A percentile compares a stretch with the other conserved stretches of the same genome.
phyloP scores from a whole-genome alignment of 108 stramenopile species.

The Chaetoceros muelleri region DNA sequence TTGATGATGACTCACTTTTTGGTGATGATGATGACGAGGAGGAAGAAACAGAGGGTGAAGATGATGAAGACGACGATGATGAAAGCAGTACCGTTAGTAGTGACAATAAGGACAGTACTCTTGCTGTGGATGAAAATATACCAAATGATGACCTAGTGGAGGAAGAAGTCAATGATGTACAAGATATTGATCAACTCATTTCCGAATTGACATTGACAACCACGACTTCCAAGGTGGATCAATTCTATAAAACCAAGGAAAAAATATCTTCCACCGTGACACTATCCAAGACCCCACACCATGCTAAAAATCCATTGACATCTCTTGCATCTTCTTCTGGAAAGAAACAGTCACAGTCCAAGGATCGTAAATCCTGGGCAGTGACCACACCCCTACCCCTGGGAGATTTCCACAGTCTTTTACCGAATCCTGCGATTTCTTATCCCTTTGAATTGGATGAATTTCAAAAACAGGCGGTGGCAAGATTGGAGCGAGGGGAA shows the following conservation, averaged over 20 bases:
- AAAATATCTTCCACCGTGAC: conserved; percentile 2
- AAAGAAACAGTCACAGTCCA: conserved; percentile 1
- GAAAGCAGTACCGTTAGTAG: conserved; percentile 7
- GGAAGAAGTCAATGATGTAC: not conserved
- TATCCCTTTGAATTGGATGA: conserved; percentile 74
- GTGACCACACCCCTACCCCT: conserved; percentile 49
- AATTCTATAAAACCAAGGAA: conserved; percentile 8
- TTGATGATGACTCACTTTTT: conserved; percentile 83
- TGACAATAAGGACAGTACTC: too few species aligned
- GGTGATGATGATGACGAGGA: conserved; percentile 28
- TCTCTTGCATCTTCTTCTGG: too few species aligned
- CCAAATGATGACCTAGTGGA: not conserved
- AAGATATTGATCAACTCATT: conserved; percentile 54
- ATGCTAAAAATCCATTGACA: conserved; percentile 23
- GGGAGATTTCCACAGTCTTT: conserved; percentile 50
- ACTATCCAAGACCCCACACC: conserved; percentile 20
- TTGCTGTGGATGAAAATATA: not conserved
- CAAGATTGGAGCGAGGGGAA: conserved; percentile 68
- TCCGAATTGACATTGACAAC: conserved; percentile 26
- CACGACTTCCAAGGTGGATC: not conserved
- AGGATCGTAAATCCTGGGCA: conserved; percentile 73
- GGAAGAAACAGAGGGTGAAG: conserved; percentile 9
- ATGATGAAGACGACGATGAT: conserved; percentile 11
- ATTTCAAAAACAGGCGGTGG: conserved; percentile 90
- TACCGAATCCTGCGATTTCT: conserved; percentile 57